Evolutionary conservation across 2,329 filamentous ascomycete genomes (phyloP).

Genomic region (Dendryphion nanum): DNA sequence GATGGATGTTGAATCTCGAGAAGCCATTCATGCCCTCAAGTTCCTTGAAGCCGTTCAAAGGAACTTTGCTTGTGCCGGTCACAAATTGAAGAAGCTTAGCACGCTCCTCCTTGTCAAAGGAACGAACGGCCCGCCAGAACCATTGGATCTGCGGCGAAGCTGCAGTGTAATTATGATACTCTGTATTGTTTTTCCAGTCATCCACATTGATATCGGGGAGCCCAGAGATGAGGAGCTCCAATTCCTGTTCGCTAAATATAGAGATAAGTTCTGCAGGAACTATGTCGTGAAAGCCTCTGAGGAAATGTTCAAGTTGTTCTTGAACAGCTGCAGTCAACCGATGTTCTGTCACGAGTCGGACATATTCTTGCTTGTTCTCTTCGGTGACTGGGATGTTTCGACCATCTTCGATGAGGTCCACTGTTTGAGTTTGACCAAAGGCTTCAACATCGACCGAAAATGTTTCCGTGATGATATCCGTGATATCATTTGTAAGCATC

Average conservation of each 20-base stretch:
- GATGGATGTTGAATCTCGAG: conserved; percentile 97
- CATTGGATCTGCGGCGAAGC: conserved; percentile 97
- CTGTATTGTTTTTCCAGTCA: conserved; percentile 98
- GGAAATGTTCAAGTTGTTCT: conserved; percentile 90
- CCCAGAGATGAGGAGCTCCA: conserved; percentile 94
- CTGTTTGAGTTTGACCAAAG: conserved; percentile 83
- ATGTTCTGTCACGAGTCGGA: conserved; percentile 91
- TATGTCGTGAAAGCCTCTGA: conserved; percentile 96
- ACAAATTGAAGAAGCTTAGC: conserved; percentile 97
- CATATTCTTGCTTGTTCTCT: conserved; percentile 98
- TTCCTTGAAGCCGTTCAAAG: conserved; percentile 97
- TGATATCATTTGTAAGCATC: conserved; percentile 99
- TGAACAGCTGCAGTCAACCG: conserved; percentile 88
- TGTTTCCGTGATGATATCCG: conserved; percentile 93
- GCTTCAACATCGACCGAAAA: conserved; percentile 93
- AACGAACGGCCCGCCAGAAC: conserved; percentile 98
- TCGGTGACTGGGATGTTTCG: conserved; percentile 92
- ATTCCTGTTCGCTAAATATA: conserved; percentile 98
- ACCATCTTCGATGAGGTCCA: conserved; percentile 84
- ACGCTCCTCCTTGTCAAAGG: conserved; percentile 97
- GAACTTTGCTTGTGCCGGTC: conserved; percentile 96
- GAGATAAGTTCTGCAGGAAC: conserved; percentile 90
- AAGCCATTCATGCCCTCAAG: conserved; percentile 99
- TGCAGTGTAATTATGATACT: conserved; percentile 95
- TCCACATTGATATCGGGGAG: conserved; percentile 96